phyloP scores from a whole-genome alignment of 129 eudicot genomes.

The Scalesia atractyloides region DNA sequence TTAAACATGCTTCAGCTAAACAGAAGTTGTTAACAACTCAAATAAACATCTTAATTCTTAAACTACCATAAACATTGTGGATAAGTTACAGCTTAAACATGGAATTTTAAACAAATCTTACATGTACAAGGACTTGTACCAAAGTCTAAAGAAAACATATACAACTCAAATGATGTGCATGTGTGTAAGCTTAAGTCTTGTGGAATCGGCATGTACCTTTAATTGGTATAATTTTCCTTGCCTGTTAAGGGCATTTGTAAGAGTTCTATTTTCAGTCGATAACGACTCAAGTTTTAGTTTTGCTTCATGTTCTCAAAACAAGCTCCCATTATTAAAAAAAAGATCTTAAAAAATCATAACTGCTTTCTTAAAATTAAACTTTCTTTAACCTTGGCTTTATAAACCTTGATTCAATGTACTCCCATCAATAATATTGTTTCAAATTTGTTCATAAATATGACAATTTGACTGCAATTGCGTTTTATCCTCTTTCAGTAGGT shows the following conservation, averaged over 20 bases:
- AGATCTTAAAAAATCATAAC: neutral
- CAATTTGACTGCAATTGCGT: neutral
- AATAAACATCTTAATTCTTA: neutral
- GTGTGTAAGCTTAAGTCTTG: neutral
- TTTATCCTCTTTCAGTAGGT: neutral
- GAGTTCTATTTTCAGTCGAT: neutral
- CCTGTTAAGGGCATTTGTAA: neutral
- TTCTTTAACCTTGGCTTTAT: neutral
- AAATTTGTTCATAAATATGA: neutral
- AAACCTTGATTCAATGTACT: neutral
- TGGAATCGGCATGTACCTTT: neutral
- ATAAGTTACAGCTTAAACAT: neutral
- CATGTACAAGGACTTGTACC: neutral
- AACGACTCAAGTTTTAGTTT: neutral
- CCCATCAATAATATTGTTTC: neutral
- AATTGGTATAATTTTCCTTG: neutral
- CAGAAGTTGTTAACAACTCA: neutral
- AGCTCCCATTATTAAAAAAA: neutral
- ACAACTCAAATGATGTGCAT: neutral
- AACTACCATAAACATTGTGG: neutral
- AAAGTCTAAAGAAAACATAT: neutral
- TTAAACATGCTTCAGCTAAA: neutral
- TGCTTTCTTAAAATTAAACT: neutral
- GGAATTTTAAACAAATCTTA: neutral
- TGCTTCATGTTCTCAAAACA: constrained; percentile 2